Evolutionary conservation across 2,329 filamentous ascomycete genomes (phyloP), one percentile per base, ranked within the genome.

Genomic region (Fusarium drepaniforme): DNA sequence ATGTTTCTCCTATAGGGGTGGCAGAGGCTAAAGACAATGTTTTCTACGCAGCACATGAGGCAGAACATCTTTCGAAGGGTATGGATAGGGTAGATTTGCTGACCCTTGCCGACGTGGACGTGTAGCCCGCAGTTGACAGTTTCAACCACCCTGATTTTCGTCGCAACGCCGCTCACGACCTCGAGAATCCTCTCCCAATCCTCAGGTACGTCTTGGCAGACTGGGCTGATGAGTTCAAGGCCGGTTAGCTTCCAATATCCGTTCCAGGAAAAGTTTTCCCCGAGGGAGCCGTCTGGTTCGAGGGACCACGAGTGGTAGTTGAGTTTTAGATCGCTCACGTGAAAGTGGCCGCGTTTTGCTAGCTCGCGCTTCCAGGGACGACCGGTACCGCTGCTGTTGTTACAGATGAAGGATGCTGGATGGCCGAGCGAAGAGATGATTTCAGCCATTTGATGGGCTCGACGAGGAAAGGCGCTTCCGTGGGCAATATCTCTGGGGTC

Each of bases 121-220:
- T 78, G 70, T 15, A 77, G 64, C 7, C 75, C 74, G 28, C 72
- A 78, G 5, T 23, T 5, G 25, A 8, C 3, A 30, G 5, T 62
- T 49, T 13, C 8, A 18, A 56, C 28, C 16, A 75, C 37, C 28
- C 76, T 73, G 15, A 74, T 42, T 5, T 67, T 69, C n/a, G 44
- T 63, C 49, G 72, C 58, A 8, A 78, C n/a, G 15, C 72, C 60
- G 16, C 46, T 56, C 15, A 78, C 28, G 16, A 75, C 59, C 38
- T 75, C 35, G 11, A 77, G 66, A 4, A 75, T 63, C 8, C 59
- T 23, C 44, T 74, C 74, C 75, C 75, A 77, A 9, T 61, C 59
- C 18, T 68, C 44, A 2, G 70, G 60, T 16, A 9, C 68, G 28
- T 76, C 66, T 60, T 65, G 63, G 21, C 71, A 33, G 23, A 74